Percentiles rank a stretch among this genome's conserved stretches.
Evolutionary conservation across 257 asterid genomes (phyloP).

Genomic region (Solanum ossicruentum): DNA sequence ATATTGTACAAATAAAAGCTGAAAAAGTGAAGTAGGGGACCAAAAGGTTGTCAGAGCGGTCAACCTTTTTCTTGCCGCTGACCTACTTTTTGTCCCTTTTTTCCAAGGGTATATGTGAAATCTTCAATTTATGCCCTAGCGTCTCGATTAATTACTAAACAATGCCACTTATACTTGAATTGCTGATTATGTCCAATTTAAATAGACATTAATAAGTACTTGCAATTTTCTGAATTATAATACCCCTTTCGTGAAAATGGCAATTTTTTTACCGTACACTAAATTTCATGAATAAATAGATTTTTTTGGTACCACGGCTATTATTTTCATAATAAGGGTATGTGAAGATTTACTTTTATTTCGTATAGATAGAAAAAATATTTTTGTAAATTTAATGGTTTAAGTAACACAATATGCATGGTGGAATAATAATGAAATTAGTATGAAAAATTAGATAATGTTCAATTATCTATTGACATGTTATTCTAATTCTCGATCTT

Average conservation of each 20-base stretch:
- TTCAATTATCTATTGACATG: too few relatives aligned
- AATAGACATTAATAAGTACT: background rate
- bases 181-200: background rate
- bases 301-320: background rate
- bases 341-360: too few relatives aligned
- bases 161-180: slow-evolving; percentile 12
- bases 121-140: slow-evolving; percentile 1
- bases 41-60: slow-evolving; percentile 26
- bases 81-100: slow-evolving; percentile 42
- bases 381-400: too few relatives aligned
- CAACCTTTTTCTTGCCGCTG: slow-evolving; percentile 49
- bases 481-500: too few relatives aligned
- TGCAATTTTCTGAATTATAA: background rate
- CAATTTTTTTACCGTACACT: background rate
- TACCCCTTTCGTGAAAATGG: background rate
- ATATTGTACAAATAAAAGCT: slow-evolving; percentile 18
- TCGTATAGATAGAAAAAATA: too few relatives aligned
- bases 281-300: background rate
- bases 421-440: too few relatives aligned
- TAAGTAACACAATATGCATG: too few relatives aligned
- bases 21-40: slow-evolving; percentile 32
- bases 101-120: background rate
- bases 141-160: slow-evolving; percentile 6
- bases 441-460: too few relatives aligned
- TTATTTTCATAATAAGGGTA: too few relatives aligned